Conservation (phyloP, 2,329 filamentous ascomycete genomes). For the Stachybotrys chartarum region DNA sequence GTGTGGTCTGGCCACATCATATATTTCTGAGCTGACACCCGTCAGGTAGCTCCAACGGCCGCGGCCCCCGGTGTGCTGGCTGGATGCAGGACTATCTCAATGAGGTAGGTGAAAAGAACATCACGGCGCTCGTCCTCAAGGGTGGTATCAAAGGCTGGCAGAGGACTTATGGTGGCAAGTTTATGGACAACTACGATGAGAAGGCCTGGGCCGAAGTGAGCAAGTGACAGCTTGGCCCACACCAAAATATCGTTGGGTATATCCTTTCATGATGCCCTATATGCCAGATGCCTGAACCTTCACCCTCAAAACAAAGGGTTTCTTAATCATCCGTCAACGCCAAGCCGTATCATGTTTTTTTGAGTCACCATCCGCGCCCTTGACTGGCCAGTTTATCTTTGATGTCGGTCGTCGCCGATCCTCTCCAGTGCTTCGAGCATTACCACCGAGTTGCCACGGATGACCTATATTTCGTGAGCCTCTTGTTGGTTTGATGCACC, state of each 20-base stretch:
- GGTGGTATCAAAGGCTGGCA: conserved; percentile 51
- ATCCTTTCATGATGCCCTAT: conserved; percentile 22
- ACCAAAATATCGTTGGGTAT: conserved; percentile 9
- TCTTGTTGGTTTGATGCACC: neutral
- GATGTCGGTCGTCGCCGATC: conserved; percentile 52
- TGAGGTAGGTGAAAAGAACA: conserved; percentile 31
- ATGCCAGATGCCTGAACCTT: conserved; percentile 7
- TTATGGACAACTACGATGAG: conserved; percentile 45
- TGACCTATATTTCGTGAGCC: conserved; percentile 54
- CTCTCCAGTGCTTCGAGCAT: conserved; percentile 84
- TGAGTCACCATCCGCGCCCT: conserved; percentile 4
- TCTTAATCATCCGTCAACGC: conserved; percentile 23
- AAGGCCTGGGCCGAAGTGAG: conserved; percentile 22
- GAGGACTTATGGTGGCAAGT: conserved; percentile 34
- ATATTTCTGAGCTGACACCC: neutral
- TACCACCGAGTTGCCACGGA: conserved; percentile 95
- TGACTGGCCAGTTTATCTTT: conserved; percentile 12
- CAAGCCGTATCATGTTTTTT: conserved; percentile 18
- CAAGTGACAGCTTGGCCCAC: conserved; percentile 10
- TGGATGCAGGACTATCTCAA: conserved; percentile 52
- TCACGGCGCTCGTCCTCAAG: conserved; percentile 40
- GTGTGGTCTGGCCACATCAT: neutral
- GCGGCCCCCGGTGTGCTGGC: conserved; percentile 43
- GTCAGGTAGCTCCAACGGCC: conserved; percentile 41
- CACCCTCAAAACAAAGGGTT: neutral